phyloP scores from a whole-genome alignment of 768 basidiomycete species.

The Suillus clintonianus region DNA sequence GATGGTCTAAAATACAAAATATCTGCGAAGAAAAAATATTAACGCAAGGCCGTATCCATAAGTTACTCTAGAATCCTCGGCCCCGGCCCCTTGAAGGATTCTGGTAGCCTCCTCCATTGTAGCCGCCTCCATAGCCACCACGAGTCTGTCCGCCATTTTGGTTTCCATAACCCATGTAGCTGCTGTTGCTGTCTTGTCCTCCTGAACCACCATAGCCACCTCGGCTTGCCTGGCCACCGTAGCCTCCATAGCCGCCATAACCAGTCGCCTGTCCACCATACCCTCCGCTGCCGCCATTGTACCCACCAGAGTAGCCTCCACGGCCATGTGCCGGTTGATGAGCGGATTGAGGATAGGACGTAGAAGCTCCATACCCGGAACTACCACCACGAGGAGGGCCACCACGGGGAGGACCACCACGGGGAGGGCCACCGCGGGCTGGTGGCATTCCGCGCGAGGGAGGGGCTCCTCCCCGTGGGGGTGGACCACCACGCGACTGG shows the following conservation, averaged over 20 bases:
- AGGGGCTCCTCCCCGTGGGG: slow-evolving; percentile 7
- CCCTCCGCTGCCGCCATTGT: slow-evolving; percentile 5
- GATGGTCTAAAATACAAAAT: slow-evolving; percentile 9
- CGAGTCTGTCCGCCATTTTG: slow-evolving; percentile 8
- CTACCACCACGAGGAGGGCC: slow-evolving; percentile 20
- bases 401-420: slow-evolving; percentile 11
- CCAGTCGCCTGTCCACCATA: slow-evolving; percentile 17
- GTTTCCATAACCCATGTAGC: slow-evolving; percentile 38
- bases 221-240: slow-evolving; percentile 17
- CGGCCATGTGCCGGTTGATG: slow-evolving; percentile 24
- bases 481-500: slow-evolving; percentile 23
- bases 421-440: slow-evolving; percentile 19
- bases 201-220: slow-evolving; percentile 38
- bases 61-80: slow-evolving; percentile 47
- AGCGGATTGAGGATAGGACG: slow-evolving; percentile 17
- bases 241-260: slow-evolving; percentile 19
- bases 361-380: slow-evolving; percentile 21
- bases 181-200: slow-evolving; percentile 36
- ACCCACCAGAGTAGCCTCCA: slow-evolving; percentile 26
- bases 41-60: slow-evolving; percentile 21
- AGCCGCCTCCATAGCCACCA: slow-evolving; percentile 30
- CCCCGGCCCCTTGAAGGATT: slow-evolving; percentile 48
- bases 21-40: slow-evolving; percentile 1
- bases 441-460: slow-evolving; percentile 6
- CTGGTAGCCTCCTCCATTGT: slow-evolving; percentile 21